Evolutionary conservation across 2,329 filamentous ascomycete species (phyloP), one percentile per base, ranked within the genome.

Genomic region (Colletotrichum musae): DNA sequence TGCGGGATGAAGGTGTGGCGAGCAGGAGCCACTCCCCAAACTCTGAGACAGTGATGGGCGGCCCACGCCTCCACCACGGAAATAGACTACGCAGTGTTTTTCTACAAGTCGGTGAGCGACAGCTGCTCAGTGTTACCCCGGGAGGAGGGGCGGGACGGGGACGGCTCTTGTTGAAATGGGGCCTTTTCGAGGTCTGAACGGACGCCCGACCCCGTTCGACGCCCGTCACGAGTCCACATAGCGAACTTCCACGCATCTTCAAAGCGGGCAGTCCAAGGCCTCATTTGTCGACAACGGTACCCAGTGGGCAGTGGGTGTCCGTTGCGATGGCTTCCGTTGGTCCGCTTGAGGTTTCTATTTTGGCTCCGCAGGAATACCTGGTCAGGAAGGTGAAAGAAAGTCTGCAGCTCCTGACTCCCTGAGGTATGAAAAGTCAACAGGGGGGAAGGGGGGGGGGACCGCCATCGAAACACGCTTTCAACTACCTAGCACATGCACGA

Each of bases 401-500:
- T 64, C 43, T 32, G 36, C 18, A 47, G 53, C 39, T n/a, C 36
- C 24, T 53, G 52, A 39, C 32, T 47, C 39, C 39, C 58, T 50
- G 52, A 39, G n/a, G 56, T n/a, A 47, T 53, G 36, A 45, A 43
- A 32, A 41, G 12, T 16, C n/a, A 10, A 36, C 21, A 39, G n/a
- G n/a, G n/a, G n/a, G n/a, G n/a, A n/a, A n/a, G n/a, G 18, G 39
- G 56, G 39, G 65, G 65, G 60, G 59, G 60, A 32, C 28, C 26
- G 47, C 39, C 28, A 24, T 13, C 53, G 60, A 64, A 64, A 68
- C 53, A 54, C 48, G 39, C 65, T 53, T 32, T 47, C 41, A 48
- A 58, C 54, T 24, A 58, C 47, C 53, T 58, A 58, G 53, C 60
- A 54, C 39, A 68, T 68, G 65, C 65, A 68, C 47, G 60, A 53